These are phyloP conservation scores for Podospora pseudoanserina DNA, from an alignment of 495 filamentous ascomycete species.

Conservation along the genomic window DNA sequence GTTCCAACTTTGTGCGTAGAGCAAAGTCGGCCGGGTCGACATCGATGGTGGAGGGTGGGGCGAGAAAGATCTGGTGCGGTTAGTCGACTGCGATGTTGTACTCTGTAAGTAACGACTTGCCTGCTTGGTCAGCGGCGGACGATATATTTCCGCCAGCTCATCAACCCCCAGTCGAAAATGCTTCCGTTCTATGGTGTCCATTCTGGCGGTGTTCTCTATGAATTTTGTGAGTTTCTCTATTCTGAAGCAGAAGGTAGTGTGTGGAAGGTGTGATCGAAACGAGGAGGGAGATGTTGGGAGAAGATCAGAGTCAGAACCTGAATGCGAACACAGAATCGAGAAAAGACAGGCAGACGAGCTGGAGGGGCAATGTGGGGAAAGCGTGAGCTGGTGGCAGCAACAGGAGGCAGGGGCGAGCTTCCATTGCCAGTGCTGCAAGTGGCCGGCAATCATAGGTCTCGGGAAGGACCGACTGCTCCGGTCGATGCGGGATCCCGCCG, in stretches of 20 bases:
- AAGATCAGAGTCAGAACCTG: not conserved
- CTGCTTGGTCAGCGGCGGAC: not conserved
- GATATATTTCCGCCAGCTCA: not conserved
- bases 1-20: not conserved
- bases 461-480: not conserved
- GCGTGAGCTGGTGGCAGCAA: not conserved
- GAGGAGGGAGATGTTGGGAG: not conserved
- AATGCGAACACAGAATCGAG: not conserved
- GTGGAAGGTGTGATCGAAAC: too few relatives aligned
- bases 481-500: not conserved
- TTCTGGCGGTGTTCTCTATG: not conserved
- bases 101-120: not conserved
- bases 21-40: constrained; percentile 19
- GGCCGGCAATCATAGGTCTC: not conserved
- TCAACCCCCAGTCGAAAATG: not conserved
- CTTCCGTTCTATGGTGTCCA: not conserved
- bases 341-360: not conserved
- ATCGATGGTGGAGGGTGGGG: constrained; percentile 14
- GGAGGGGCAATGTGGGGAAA: not conserved
- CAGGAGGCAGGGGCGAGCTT: not conserved
- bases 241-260: too few relatives aligned
- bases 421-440: not conserved
- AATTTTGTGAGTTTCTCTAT: not conserved
- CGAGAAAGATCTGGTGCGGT: not conserved
- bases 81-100: not conserved